A percentile compares a stretch with the other conserved stretches of the same genome.
Evolutionary conservation across 1,284 basidiomycete species (phyloP).

Genomic region (Prillingera fragicola): DNA sequence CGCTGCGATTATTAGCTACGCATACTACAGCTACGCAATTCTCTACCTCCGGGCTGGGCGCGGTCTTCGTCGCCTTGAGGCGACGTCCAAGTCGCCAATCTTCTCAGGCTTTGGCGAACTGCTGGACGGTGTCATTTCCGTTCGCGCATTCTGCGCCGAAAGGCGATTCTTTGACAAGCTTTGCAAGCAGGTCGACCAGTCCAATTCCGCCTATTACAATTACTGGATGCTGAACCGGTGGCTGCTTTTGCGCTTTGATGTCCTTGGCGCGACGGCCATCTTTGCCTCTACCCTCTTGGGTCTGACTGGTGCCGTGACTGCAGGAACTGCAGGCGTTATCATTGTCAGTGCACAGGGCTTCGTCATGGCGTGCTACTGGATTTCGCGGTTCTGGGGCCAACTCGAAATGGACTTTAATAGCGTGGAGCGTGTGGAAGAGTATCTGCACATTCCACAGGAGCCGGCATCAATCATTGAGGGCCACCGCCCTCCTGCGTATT

Average conservation of each 20-base stretch:
- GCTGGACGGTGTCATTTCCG: conserved; percentile 70
- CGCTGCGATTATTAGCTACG: conserved; percentile 55
- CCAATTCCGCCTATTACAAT: conserved; percentile 49
- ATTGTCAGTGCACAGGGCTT: conserved; percentile 58
- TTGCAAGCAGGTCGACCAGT: conserved; percentile 65
- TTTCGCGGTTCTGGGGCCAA: conserved; percentile 46
- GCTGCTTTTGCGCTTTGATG: conserved; percentile 63
- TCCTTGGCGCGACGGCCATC: conserved; percentile 67
- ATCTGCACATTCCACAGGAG: conserved; percentile 79
- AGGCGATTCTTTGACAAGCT: conserved; percentile 65
- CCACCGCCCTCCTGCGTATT: conserved; percentile 69
- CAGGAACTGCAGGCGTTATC: conserved; percentile 76
- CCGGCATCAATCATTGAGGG: conserved; percentile 65
- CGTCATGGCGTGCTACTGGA: conserved; percentile 46
- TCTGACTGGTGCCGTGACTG: conserved; percentile 60
- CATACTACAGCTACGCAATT: conserved; percentile 64
- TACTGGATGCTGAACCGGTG: conserved; percentile 38
- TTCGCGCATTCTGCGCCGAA: conserved; percentile 82
- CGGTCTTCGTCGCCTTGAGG: conserved; percentile 70
- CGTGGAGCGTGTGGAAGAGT: conserved; percentile 83
- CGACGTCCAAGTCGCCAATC: conserved; percentile 43
- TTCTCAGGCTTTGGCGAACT: conserved; percentile 68
- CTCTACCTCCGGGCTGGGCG: conserved; percentile 65
- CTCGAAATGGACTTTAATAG: conserved; percentile 59
- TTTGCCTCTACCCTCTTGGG: conserved; percentile 70